Conservation (phyloP, 2,329 filamentous ascomycete genomes). For the Allantophomopsis cytisporea region DNA sequence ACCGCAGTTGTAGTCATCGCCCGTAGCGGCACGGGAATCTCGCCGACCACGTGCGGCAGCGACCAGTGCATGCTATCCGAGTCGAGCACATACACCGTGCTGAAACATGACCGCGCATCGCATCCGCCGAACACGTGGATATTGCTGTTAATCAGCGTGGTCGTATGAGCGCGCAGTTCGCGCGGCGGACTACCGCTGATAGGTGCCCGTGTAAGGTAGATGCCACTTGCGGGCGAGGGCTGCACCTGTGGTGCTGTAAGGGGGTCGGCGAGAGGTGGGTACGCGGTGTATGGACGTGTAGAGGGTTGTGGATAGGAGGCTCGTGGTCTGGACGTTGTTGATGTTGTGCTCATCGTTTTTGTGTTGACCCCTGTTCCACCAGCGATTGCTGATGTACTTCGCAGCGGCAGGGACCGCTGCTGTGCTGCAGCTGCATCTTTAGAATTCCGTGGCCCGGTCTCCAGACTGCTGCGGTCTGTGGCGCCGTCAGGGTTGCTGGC, state of each 20-base stretch:
- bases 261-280: conserved; percentile 43
- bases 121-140: conserved; percentile 59
- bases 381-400: conserved; percentile 28
- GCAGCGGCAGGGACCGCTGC: not conserved
- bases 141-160: conserved; percentile 51
- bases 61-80: conserved; percentile 61
- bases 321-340: not conserved
- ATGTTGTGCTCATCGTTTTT: conserved; percentile 1
- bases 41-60: conserved; percentile 47
- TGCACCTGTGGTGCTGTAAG: conserved; percentile 43
- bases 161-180: conserved; percentile 51
- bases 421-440: not conserved
- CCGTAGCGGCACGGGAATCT: conserved; percentile 48
- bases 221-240: conserved; percentile 51
- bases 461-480: not conserved
- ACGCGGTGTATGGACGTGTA: conserved; percentile 28
- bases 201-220: conserved; percentile 58
- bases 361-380: conserved; percentile 13
- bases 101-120: conserved; percentile 53
- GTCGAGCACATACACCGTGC: conserved; percentile 55
- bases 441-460: not conserved
- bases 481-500: not conserved
- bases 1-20: conserved; percentile 63
- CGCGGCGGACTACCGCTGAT: conserved; percentile 49
- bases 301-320: conserved; percentile 6